A percentile compares a stretch with the other conserved stretches of the same genome.
These are phyloP conservation scores for Ananas comosus DNA, from an alignment of 176 grass and related monocot genomes.

Conservation along the genomic window DNA sequence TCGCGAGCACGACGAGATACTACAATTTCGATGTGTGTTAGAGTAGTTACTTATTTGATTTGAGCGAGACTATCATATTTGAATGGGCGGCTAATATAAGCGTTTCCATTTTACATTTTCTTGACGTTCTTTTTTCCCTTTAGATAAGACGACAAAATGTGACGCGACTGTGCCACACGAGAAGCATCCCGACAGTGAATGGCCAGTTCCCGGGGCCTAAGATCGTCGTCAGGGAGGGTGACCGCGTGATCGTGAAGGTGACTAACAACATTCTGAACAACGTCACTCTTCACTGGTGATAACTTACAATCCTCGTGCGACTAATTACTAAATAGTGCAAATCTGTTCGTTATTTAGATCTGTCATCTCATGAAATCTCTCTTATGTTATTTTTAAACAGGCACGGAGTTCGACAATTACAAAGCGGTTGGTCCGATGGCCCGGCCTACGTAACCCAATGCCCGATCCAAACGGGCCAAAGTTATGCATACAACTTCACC, in stretches of 20 bases:
- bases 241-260: conserved; percentile 54
- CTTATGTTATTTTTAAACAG: conserved; percentile 1
- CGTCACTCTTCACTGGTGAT: conserved; percentile 58
- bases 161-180: conserved; percentile 48
- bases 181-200: conserved; percentile 54
- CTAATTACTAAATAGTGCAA: neutral
- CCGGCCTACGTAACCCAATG: conserved; percentile 69
- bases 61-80: too few species aligned
- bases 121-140: neutral
- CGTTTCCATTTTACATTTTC: too few species aligned
- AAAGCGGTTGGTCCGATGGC: conserved; percentile 55
- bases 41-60: neutral
- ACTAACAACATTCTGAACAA: conserved; percentile 51
- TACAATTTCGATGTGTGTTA: conserved; percentile 51
- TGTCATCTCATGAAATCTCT: too few species aligned
- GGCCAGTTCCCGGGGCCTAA: conserved; percentile 56
- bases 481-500: conserved; percentile 56
- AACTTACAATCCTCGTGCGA: neutral
- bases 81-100: too few species aligned
- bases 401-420: conserved; percentile 55
- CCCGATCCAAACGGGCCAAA: conserved; percentile 49
- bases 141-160: conserved; percentile 37
- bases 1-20: conserved; percentile 29
- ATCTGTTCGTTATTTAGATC: too few species aligned
- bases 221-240: conserved; percentile 41